Percentiles rank a stretch among this genome's conserved stretches.
Evolutionary conservation across 371 early-diverging fungal genomes (phyloP).

Genomic region (Coemansia sp.): DNA sequence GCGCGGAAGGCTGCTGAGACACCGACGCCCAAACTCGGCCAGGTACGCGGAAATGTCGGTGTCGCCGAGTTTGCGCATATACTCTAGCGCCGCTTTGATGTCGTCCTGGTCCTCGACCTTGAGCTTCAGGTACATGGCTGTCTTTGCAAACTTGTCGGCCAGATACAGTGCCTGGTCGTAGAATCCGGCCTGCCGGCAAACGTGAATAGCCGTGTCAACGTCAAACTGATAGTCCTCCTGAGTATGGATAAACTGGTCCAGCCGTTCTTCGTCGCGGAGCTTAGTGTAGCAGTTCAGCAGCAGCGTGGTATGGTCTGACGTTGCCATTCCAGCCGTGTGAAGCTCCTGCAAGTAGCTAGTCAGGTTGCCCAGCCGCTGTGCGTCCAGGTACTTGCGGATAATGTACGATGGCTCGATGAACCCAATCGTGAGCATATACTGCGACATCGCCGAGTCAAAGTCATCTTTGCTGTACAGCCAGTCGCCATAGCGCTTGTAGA

Average conservation of each 20-base stretch:
- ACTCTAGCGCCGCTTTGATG: conserved; percentile 67
- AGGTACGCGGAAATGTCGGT: conserved; percentile 31
- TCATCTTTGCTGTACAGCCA: conserved; percentile 86
- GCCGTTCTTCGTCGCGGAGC: conserved; percentile 75
- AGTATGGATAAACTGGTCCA: conserved; percentile 87
- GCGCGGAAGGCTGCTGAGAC: conserved; percentile 70
- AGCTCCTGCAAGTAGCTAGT: conserved; percentile 87
- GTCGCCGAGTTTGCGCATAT: conserved; percentile 33
- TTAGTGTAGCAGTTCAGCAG: conserved; percentile 97
- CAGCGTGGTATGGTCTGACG: conserved; percentile 90
- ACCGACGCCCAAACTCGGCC: conserved; percentile 68
- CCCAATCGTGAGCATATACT: conserved; percentile 89
- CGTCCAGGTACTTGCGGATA: conserved; percentile 93
- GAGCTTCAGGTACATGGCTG: conserved; percentile 79
- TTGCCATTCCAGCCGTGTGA: conserved; percentile 81
- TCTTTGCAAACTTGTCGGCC: conserved; percentile 76
- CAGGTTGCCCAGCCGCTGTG: conserved; percentile 86
- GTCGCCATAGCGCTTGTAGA: conserved; percentile 91
- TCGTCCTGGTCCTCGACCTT: conserved; percentile 83
- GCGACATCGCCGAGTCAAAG: conserved; percentile 86
- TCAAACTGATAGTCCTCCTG: conserved; percentile 77
- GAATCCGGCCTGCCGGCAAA: conserved; percentile 89
- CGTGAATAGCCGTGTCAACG: conserved; percentile 88
- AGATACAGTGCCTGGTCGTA: conserved; percentile 84
- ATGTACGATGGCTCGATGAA: conserved; percentile 94